These are phyloP conservation scores for Penicillium fuscoglaucum DNA, from an alignment of 2,329 filamentous ascomycete species.

Conservation along the genomic window DNA sequence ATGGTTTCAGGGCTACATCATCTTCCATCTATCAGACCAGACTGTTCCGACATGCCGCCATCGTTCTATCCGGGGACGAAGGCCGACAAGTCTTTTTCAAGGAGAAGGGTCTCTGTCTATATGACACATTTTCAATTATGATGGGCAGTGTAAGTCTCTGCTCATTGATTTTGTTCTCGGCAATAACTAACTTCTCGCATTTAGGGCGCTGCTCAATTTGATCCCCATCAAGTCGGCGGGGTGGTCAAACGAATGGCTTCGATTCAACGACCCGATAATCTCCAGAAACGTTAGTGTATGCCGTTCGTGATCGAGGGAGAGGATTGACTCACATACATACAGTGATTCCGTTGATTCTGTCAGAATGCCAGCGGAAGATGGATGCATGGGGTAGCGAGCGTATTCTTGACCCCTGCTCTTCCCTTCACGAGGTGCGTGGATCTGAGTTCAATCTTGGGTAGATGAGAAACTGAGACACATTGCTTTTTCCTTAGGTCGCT, in stretches of 20 bases:
- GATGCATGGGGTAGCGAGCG: conserved; percentile 1
- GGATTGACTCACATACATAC: not conserved
- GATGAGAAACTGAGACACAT: not conserved
- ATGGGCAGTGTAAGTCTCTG: not conserved
- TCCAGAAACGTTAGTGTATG: conserved; percentile 1
- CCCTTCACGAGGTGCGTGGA: conserved; percentile 8
- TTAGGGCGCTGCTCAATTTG: not conserved
- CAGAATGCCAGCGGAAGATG: conserved; percentile 7
- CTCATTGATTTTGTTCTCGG: too few species aligned
- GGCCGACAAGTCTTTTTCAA: conserved; percentile 5
- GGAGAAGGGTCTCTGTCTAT: conserved; percentile 4
- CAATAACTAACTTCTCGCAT: not conserved
- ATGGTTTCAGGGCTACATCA: conserved; percentile 1
- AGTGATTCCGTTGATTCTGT: conserved; percentile 11
- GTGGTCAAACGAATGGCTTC: conserved; percentile 4
- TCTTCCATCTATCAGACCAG: conserved; percentile 7
- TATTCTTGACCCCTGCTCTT: conserved; percentile 9
- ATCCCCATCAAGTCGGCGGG: conserved; percentile 4
- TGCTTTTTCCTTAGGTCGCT: not conserved
- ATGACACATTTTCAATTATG: conserved; percentile 5
- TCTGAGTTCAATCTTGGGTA: too few species aligned
- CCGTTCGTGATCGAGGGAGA: not conserved
- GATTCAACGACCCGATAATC: conserved; percentile 1
- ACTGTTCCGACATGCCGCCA: not conserved
- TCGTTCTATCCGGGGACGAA: conserved; percentile 9